These are phyloP conservation scores for Aureobasidium sp. DNA, from an alignment of 2,329 filamentous ascomycete genomes.

Conservation along the genomic window DNA sequence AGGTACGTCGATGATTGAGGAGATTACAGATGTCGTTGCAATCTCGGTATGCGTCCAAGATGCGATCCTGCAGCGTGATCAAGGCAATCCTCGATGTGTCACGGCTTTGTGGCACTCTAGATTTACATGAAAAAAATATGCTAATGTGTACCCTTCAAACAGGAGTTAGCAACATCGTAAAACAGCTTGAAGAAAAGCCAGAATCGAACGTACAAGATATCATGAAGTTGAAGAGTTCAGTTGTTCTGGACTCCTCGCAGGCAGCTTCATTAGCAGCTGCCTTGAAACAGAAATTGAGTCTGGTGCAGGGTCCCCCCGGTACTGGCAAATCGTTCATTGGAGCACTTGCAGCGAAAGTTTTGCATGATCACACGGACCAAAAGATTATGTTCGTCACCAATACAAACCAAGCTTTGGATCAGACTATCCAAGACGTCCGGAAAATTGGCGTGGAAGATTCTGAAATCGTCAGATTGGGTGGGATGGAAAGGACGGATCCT, in stretches of 20 bases:
- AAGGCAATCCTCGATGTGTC: no score
- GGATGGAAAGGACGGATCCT: background rate
- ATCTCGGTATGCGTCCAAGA: no score
- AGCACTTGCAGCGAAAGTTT: slow-evolving; percentile 46
- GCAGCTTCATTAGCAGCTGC: slow-evolving; percentile 44
- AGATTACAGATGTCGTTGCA: no score
- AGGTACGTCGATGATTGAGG: no score
- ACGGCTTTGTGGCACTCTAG: no score
- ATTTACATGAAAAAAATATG: no score
- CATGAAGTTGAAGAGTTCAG: slow-evolving; percentile 23
- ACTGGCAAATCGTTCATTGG: slow-evolving; percentile 49
- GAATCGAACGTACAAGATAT: slow-evolving; percentile 23
- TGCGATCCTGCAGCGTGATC: no score
- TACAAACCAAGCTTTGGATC: slow-evolving; percentile 46
- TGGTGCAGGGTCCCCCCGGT: slow-evolving; percentile 63
- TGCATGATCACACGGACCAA: slow-evolving; percentile 36
- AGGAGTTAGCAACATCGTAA: background rate
- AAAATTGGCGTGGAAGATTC: background rate
- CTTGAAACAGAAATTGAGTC: slow-evolving; percentile 44
- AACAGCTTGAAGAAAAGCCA: background rate
- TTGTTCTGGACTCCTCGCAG: slow-evolving; percentile 44
- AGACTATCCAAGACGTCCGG: slow-evolving; percentile 49
- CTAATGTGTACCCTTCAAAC: no score
- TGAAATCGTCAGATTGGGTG: background rate
- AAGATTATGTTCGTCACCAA: slow-evolving; percentile 38